These are phyloP conservation scores for Pseudocercospora fijiensis DNA, from an alignment of 2,329 filamentous ascomycete species.

Conservation along the genomic window DNA sequence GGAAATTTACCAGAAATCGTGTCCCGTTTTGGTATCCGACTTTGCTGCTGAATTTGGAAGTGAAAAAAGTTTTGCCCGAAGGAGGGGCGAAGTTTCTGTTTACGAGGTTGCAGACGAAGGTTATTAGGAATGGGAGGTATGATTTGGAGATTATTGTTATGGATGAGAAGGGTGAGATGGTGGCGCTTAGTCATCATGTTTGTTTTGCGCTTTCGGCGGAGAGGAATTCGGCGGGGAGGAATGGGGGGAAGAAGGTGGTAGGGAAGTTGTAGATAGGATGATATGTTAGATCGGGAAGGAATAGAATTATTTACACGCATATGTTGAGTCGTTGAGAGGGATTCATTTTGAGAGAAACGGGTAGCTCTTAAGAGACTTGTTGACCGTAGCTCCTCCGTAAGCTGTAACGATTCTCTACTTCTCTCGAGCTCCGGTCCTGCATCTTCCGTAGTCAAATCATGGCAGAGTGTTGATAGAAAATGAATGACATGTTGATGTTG, in stretches of 20 bases:
- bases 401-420: too few relatives aligned
- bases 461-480: too few relatives aligned
- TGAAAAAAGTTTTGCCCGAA: slow-evolving; percentile 69
- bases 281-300: neutral
- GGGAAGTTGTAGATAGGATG: neutral
- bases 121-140: slow-evolving; percentile 68
- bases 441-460: too few relatives aligned
- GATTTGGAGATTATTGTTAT: slow-evolving; percentile 70
- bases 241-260: slow-evolving; percentile 35
- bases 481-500: too few relatives aligned
- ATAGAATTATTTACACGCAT: too few relatives aligned
- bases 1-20: slow-evolving; percentile 31
- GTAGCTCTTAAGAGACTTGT: too few relatives aligned
- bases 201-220: slow-evolving; percentile 62
- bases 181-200: slow-evolving; percentile 68
- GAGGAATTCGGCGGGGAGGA: slow-evolving; percentile 60
- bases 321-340: too few relatives aligned
- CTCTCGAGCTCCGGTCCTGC: too few relatives aligned
- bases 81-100: slow-evolving; percentile 73
- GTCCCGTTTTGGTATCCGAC: slow-evolving; percentile 72
- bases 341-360: too few relatives aligned
- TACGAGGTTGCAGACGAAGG: slow-evolving; percentile 63
- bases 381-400: too few relatives aligned
- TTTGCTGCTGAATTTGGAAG: slow-evolving; percentile 69
- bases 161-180: slow-evolving; percentile 63